Percentiles rank a stretch among this genome's conserved stretches.
Conservation (phyloP, 495 filamentous ascomycete genomes). For the Collariella sp. region DNA sequence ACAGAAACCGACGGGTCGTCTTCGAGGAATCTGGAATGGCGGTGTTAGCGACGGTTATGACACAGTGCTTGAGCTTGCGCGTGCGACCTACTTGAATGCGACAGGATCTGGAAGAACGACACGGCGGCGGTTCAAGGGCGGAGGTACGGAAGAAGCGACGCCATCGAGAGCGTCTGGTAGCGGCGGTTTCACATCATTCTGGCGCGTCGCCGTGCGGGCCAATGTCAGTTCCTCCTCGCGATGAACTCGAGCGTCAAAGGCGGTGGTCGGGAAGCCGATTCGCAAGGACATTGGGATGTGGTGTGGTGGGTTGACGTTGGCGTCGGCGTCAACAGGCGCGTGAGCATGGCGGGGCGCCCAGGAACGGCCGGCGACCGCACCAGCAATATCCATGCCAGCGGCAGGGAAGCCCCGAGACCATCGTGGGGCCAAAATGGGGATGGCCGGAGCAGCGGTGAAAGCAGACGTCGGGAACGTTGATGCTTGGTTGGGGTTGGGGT, state of each 20-base stretch:
- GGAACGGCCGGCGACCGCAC: neutral
- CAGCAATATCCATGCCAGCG: conserved; percentile 1
- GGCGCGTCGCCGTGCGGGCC: conserved; percentile 19
- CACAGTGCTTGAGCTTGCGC: neutral
- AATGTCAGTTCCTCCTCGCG: conserved; percentile 27
- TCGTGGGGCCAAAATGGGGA: conserved; percentile 3
- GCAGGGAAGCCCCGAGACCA: conserved; percentile 5
- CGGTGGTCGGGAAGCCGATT: conserved; percentile 17
- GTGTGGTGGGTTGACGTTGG: conserved; percentile 1
- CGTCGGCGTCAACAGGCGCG: conserved; percentile 1
- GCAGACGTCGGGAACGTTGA: too few species aligned
- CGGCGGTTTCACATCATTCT: conserved; percentile 10
- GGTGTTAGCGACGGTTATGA: neutral
- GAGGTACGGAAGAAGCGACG: conserved; percentile 7
- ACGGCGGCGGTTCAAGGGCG: conserved; percentile 30
- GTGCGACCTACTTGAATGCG: conserved; percentile 47
- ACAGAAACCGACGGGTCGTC: conserved; percentile 72
- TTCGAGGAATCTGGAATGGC: conserved; percentile 62
- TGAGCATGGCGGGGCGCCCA: conserved; percentile 1
- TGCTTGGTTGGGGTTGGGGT: too few species aligned
- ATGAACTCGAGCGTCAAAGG: conserved; percentile 24
- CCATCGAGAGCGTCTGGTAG: conserved; percentile 9
- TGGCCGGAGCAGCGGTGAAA: neutral
- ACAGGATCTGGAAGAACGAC: conserved; percentile 67
- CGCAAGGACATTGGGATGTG: conserved; percentile 22